These are phyloP conservation scores for Rutidosis leptorrhynchoides DNA, from an alignment of 129 eudicot species.

Conservation along the genomic window DNA sequence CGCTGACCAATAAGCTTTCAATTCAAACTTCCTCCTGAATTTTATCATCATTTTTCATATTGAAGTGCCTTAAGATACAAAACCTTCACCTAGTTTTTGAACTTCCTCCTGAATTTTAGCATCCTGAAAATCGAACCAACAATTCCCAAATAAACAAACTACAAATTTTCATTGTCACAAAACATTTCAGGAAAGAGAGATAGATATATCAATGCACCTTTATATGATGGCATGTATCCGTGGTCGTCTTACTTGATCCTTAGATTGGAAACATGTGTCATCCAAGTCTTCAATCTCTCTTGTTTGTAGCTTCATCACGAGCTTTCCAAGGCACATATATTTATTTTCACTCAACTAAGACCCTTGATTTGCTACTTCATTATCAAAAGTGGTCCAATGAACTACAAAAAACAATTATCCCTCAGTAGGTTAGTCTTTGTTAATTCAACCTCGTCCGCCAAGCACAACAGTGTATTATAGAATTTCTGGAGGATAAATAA, in stretches of 20 bases:
- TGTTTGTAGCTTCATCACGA: slow-evolving; percentile 58
- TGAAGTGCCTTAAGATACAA: slow-evolving; percentile 68
- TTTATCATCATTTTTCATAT: slow-evolving; percentile 45
- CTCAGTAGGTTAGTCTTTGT: slow-evolving; percentile 55
- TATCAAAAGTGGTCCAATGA: no score
- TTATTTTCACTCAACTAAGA: no score
- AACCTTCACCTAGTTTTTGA: slow-evolving; percentile 65
- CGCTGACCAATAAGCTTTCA: slow-evolving; percentile 33
- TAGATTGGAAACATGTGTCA: slow-evolving; percentile 58
- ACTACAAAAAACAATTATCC: slow-evolving; percentile 80
- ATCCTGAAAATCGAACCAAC: slow-evolving; percentile 71
- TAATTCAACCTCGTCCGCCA: slow-evolving; percentile 69
- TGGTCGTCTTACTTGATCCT: slow-evolving; percentile 69
- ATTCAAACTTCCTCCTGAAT: slow-evolving; percentile 27
- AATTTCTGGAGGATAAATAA: not conserved
- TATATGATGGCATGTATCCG: slow-evolving; percentile 77
- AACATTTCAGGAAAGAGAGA: not conserved
- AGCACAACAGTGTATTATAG: slow-evolving; percentile 4
- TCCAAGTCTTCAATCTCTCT: slow-evolving; percentile 76
- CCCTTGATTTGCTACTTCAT: no score
- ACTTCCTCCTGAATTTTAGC: slow-evolving; percentile 77
- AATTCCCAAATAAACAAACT: slow-evolving; percentile 39
- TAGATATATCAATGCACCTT: slow-evolving; percentile 42
- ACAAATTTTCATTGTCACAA: not conserved
- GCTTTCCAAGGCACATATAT: slow-evolving; percentile 52